Evolutionary conservation across 2,329 filamentous ascomycete species (phyloP).

Genomic region (Biscogniauxia sp.): DNA sequence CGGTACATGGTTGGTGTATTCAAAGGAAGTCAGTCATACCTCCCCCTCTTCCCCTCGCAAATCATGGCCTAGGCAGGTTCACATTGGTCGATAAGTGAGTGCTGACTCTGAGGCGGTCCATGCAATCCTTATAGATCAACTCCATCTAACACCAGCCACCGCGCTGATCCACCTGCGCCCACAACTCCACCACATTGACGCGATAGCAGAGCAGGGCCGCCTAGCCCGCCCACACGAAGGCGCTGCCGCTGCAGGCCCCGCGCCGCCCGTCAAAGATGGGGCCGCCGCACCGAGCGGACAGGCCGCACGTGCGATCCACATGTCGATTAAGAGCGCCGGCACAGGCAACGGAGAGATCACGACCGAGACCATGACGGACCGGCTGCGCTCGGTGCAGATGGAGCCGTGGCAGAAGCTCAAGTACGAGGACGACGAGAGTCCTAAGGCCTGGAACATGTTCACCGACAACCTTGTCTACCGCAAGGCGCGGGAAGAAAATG

Average conservation of each 20-base stretch:
- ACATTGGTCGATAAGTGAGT: background rate
- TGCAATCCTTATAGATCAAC: constrained; percentile 68
- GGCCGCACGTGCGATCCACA: constrained; percentile 75
- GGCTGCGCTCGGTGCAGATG: constrained; percentile 73
- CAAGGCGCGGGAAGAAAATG: background rate
- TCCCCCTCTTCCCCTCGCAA: background rate
- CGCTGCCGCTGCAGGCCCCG: constrained; percentile 23
- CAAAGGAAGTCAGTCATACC: constrained; percentile 61
- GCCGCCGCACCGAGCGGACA: constrained; percentile 32
- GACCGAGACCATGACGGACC: constrained; percentile 70
- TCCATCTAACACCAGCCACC: constrained; percentile 82
- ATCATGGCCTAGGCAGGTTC: no score
- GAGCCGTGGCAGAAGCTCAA: constrained; percentile 78
- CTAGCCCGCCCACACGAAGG: constrained; percentile 40
- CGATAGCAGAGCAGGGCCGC: constrained; percentile 69
- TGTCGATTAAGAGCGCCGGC: constrained; percentile 76
- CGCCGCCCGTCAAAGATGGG: constrained; percentile 31
- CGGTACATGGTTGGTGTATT: constrained; percentile 91
- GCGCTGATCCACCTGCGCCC: constrained; percentile 86
- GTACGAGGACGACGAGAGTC: constrained; percentile 79
- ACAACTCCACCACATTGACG: constrained; percentile 91
- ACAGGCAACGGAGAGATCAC: constrained; percentile 60
- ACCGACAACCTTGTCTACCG: constrained; percentile 66
- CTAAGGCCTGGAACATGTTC: constrained; percentile 73
- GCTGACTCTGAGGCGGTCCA: background rate